Evolutionary conservation across 768 basidiomycete species (phyloP).

Genomic region (Saitozyma podzolica): DNA sequence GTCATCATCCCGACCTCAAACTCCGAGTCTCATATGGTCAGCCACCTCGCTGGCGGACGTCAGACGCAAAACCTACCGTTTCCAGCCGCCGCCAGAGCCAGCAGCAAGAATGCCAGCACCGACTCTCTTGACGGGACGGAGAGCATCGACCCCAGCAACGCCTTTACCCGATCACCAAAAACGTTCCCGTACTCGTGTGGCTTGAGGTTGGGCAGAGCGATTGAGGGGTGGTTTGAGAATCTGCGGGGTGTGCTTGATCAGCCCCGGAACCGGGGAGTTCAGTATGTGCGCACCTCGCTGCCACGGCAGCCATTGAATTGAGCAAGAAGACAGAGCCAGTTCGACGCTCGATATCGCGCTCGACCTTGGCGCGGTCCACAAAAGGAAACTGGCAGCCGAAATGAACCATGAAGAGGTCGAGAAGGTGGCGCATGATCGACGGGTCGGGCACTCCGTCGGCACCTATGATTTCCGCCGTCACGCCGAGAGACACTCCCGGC

Average conservation of each 20-base stretch:
- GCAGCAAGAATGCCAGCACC: conserved; percentile 21
- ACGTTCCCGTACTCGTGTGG: conserved; percentile 27
- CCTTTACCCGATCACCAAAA: conserved; percentile 31
- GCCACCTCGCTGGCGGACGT: background rate
- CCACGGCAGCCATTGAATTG: conserved; percentile 27
- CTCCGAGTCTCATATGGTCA: conserved; percentile 26
- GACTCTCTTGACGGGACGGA: conserved; percentile 29
- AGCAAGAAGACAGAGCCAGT: conserved; percentile 28
- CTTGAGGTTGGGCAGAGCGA: conserved; percentile 16
- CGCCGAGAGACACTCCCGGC: conserved; percentile 8
- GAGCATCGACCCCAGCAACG: conserved; percentile 31
- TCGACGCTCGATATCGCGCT: conserved; percentile 14
- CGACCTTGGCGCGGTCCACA: conserved; percentile 16
- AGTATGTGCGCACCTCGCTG: conserved; percentile 30
- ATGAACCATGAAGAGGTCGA: conserved; percentile 30
- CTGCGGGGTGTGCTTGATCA: no score
- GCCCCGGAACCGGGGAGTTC: no score
- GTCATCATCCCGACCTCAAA: conserved; percentile 32
- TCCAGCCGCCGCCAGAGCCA: conserved; percentile 22
- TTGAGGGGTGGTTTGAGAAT: conserved; percentile 30
- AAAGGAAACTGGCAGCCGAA: conserved; percentile 39
- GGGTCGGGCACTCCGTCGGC: conserved; percentile 19
- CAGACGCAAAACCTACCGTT: conserved; percentile 24
- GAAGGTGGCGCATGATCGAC: conserved; percentile 24
- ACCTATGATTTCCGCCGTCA: conserved; percentile 12